These are phyloP conservation scores for Agaricus blazei DNA, from an alignment of 768 basidiomycete species.

Conservation along the genomic window DNA sequence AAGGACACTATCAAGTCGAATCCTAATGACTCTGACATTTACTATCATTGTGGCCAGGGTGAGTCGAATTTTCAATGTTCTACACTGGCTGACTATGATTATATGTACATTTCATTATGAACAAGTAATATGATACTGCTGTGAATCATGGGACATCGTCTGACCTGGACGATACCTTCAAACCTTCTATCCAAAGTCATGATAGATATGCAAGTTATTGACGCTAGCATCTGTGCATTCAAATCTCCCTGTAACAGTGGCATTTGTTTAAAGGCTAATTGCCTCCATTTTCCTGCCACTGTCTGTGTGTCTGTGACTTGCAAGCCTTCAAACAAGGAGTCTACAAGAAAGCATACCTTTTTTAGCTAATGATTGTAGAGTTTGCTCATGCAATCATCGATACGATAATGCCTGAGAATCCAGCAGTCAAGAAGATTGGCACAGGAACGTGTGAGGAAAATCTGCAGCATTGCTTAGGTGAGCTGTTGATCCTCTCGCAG, in stretches of 20 bases:
- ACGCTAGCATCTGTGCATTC: too few relatives aligned
- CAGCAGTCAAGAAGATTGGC: constrained; percentile 31
- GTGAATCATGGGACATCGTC: constrained; percentile 89
- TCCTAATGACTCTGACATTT: constrained; percentile 87
- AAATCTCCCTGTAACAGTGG: not conserved
- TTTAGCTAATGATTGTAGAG: constrained; percentile 14
- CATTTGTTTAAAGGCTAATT: constrained; percentile 29
- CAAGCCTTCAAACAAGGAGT: not conserved
- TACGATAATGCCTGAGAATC: constrained; percentile 32
- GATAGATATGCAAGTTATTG: too few relatives aligned
- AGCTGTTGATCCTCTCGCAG: not conserved
- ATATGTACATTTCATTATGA: constrained; percentile 90
- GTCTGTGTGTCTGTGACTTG: constrained; percentile 5
- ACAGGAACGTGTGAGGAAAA: constrained; percentile 15
- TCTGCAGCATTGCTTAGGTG: constrained; percentile 5
- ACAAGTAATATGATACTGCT: constrained; percentile 80
- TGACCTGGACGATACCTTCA: constrained; percentile 76
- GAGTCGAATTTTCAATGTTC: constrained; percentile 11
- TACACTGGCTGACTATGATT: not conserved
- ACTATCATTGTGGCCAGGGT: constrained; percentile 98
- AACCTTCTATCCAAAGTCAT: too few relatives aligned
- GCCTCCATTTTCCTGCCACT: constrained; percentile 45
- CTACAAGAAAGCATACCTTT: not conserved
- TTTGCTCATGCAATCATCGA: constrained; percentile 24
- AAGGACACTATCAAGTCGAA: constrained; percentile 84